Base-by-base conservation (phyloP, 140 eudicot genomes). In the Ambrosia hybrid region DNA sequence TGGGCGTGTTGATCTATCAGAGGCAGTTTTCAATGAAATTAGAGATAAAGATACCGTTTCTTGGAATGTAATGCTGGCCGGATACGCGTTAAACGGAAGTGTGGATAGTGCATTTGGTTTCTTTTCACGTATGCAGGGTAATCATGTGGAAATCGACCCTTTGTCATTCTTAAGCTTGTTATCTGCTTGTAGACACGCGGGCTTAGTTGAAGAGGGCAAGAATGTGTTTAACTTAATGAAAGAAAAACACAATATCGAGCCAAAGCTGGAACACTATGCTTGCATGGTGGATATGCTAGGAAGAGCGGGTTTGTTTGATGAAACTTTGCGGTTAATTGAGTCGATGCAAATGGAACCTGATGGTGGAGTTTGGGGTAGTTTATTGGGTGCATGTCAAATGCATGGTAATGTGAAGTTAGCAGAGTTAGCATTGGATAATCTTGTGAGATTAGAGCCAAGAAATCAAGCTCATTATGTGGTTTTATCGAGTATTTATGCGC, bases 221-320 rank as follows among this genome's bases (percentile, higher is more conserved):
- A 34, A 21, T 6, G 74, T 89, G 46, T 89, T 89, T 76, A 4
- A 67, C 6, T 79, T 74, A 49, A 83, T 82, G 86, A 68, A 46
- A 36, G 75, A 81, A 38, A 81, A 68, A 67, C 73, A 81, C 52
- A 34, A 71, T 21, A 33, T 85, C 51, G 82, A 83, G 26, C 96
- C 96, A 3, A 72, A 21, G 65, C 51, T 88, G 71, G 88, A 88
- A 57, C 96, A 88, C 72, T 88, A 85, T 15, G 89, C 96, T 33
- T 88, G 96, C 63, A 81, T 83, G 88, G 91, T 86, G 63, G 92
- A 88, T 82, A 73, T 88, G 76, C 80, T 88, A 57, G 89, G 89
- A 2, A 76, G 89, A 26, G 85, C 84, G 11, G 89, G 91, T 63
- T 73, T 81, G 73, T 88, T 88, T 71, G 81, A 81, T 72, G 96